Percentiles rank a stretch among this genome's conserved stretches.
Evolutionary conservation across 1,284 basidiomycete genomes (phyloP).

Genomic region (Tilletia horrida): DNA sequence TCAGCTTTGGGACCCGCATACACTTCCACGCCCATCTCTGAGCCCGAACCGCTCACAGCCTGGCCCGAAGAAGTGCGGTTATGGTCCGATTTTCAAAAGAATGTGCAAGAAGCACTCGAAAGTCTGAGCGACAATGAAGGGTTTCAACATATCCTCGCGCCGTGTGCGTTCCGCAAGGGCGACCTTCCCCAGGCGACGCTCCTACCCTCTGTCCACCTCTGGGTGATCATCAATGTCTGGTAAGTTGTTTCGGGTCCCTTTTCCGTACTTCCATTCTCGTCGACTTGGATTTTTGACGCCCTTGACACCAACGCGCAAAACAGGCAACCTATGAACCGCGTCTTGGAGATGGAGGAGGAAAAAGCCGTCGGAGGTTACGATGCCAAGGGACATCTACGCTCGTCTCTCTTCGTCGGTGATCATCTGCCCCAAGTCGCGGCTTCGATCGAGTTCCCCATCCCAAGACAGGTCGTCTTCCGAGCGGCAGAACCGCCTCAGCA

Average conservation of each 20-base stretch:
- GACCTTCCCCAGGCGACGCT: conserved; percentile 24
- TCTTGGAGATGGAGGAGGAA: conserved; percentile 23
- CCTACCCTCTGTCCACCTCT: conserved; percentile 23
- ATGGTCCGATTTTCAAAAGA: conserved; percentile 3
- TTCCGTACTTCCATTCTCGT: too few species aligned
- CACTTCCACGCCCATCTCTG: conserved; percentile 1
- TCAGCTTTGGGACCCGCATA: not conserved
- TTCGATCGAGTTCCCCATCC: conserved; percentile 11
- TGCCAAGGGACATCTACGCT: conserved; percentile 1
- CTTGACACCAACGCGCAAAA: not conserved
- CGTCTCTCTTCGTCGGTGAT: conserved; percentile 20
- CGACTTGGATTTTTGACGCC: too few species aligned
- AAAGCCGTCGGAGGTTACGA: conserved; percentile 18
- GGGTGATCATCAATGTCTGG: conserved; percentile 25
- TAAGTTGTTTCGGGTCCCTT: conserved; percentile 19
- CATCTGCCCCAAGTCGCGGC: conserved; percentile 19
- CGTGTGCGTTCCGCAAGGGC: conserved; percentile 21
- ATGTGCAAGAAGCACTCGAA: conserved; percentile 1
- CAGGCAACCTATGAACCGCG: conserved; percentile 11
- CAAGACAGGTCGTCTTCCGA: conserved; percentile 23
- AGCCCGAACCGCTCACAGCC: not conserved
- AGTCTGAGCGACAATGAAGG: conserved; percentile 15
- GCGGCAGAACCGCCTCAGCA: not conserved
- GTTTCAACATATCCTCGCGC: conserved; percentile 23
- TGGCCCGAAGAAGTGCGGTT: not conserved